Percentiles rank a stretch among this genome's conserved stretches.
Evolutionary conservation across 2,329 filamentous ascomycete genomes (phyloP).

Genomic region (Colletotrichum orbiculare): DNA sequence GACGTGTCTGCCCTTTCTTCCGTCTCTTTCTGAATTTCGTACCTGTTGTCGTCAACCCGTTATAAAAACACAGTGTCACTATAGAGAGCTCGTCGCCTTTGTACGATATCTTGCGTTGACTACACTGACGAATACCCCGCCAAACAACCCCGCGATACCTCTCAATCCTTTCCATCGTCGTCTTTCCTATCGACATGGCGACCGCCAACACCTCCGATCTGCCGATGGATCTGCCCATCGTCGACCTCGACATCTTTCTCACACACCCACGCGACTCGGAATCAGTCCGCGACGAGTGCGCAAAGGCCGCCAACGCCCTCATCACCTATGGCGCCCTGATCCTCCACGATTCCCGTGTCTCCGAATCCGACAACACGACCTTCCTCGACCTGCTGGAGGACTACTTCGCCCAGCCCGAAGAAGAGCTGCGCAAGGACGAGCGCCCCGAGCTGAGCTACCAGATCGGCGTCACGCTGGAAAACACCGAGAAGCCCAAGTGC

Average conservation of each 20-base stretch:
- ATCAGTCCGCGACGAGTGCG: conserved; percentile 62
- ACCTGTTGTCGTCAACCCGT: too few species aligned
- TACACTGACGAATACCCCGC: not conserved
- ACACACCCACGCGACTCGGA: conserved; percentile 53
- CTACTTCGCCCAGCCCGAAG: conserved; percentile 69
- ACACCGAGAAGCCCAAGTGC: conserved; percentile 73
- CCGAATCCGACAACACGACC: conserved; percentile 63
- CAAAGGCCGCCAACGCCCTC: conserved; percentile 64
- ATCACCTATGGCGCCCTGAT: conserved; percentile 70
- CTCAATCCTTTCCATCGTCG: too few species aligned
- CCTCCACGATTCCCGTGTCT: conserved; percentile 69
- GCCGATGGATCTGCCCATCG: conserved; percentile 68
- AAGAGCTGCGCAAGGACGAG: conserved; percentile 60
- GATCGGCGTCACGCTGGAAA: conserved; percentile 70
- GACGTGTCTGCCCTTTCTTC: not conserved
- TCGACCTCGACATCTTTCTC: conserved; percentile 70
- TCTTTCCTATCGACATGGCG: not conserved
- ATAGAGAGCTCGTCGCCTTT: too few species aligned
- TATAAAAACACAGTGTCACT: too few species aligned
- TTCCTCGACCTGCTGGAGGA: conserved; percentile 73
- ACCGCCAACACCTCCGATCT: conserved; percentile 42
- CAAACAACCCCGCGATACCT: not conserved
- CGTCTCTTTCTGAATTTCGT: too few species aligned
- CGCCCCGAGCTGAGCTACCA: conserved; percentile 69
- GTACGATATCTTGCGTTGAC: too few species aligned